A percentile compares a stretch with the other conserved stretches of the same genome.
Conservation (phyloP, 495 filamentous ascomycete genomes). For the Polyplosphaeria fusca region DNA sequence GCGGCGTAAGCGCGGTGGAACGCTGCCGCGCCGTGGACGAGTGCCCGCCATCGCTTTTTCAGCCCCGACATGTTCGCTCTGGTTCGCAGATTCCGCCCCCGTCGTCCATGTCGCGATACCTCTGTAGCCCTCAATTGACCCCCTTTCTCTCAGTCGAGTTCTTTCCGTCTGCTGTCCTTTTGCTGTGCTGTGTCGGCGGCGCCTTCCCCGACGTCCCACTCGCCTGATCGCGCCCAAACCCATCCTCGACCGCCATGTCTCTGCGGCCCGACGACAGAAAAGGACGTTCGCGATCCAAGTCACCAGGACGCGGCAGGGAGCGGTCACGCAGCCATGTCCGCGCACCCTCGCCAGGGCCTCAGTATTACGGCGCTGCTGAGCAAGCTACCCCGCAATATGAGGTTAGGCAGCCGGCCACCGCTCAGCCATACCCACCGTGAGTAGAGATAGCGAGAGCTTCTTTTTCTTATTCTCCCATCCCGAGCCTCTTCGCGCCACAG, state of each 20-base stretch:
- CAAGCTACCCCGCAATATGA: slow-evolving; percentile 29
- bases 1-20: slow-evolving; percentile 9
- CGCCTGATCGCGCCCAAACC: background rate
- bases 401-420: slow-evolving; percentile 34
- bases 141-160: background rate
- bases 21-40: background rate
- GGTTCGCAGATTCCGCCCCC: background rate
- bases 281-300: slow-evolving; percentile 34
- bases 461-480: background rate
- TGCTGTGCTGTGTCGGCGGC: background rate
- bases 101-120: background rate
- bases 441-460: background rate
- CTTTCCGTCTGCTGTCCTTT: background rate
- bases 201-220: background rate
- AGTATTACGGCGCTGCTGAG: slow-evolving; percentile 23
- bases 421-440: slow-evolving; percentile 20
- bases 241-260: slow-evolving; percentile 20
- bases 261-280: slow-evolving; percentile 30
- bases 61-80: background rate
- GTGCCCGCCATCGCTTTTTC: slow-evolving; percentile 20
- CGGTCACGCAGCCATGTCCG: slow-evolving; percentile 33
- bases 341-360: slow-evolving; percentile 31
- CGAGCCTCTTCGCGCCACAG: background rate
- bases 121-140: background rate
- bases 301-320: slow-evolving; percentile 24